Percentiles rank a stretch among this genome's conserved stretches.
These are phyloP conservation scores for Myxozyma nipponensis DNA, from an alignment of 805 yeast genomes.

Conservation along the genomic window DNA sequence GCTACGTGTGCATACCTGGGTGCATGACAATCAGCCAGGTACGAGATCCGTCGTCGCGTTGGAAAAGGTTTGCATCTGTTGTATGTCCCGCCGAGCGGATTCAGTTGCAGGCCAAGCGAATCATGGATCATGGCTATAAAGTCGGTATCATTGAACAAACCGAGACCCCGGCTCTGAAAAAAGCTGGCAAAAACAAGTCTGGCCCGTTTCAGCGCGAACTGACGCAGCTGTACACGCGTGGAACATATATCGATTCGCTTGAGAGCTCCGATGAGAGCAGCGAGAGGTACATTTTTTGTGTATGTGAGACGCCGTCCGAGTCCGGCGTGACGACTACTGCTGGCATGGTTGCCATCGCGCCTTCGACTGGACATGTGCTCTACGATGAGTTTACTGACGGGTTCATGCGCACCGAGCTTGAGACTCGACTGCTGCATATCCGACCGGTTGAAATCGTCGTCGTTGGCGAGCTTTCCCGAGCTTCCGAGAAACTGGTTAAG, in stretches of 20 bases:
- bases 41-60: conserved; percentile 41
- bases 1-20: conserved; percentile 72
- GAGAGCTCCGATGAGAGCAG: conserved; percentile 3
- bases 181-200: conserved; percentile 48
- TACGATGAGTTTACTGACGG: conserved; percentile 69
- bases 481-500: conserved; percentile 33
- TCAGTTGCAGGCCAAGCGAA: conserved; percentile 64
- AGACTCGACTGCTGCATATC: conserved; percentile 68
- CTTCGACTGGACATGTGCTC: conserved; percentile 69
- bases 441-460: conserved; percentile 71
- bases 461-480: conserved; percentile 41
- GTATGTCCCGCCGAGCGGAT: conserved; percentile 77
- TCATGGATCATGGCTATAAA: conserved; percentile 67
- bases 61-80: conserved; percentile 70
- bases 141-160: conserved; percentile 85
- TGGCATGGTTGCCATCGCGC: conserved; percentile 61
- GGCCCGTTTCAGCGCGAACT: conserved; percentile 65
- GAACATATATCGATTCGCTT: conserved; percentile 69
- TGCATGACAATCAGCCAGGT: conserved; percentile 51
- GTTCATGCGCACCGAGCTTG: conserved; percentile 55
- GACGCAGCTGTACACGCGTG: conserved; percentile 71
- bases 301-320: conserved; percentile 17
- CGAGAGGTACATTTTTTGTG: conserved; percentile 22
- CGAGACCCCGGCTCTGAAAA: conserved; percentile 74
- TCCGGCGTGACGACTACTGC: conserved; percentile 27